A percentile compares a stretch with the other conserved stretches of the same genome.
phyloP scores from a whole-genome alignment of 2,329 filamentous ascomycete species.

The Seiridium cupressi region DNA sequence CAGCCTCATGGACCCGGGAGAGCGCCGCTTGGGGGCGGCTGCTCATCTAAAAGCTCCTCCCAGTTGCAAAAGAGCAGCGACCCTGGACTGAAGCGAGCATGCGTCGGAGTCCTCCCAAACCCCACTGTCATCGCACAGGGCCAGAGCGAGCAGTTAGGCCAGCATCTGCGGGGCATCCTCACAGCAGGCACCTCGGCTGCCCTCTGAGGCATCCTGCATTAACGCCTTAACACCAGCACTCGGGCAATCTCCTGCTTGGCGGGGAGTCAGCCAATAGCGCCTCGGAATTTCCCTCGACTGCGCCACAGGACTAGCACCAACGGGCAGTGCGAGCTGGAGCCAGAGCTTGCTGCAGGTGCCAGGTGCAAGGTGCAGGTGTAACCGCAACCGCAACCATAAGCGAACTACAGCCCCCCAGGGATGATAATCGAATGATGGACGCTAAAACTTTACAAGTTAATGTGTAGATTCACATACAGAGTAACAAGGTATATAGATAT shows the following conservation, averaged over 20 bases:
- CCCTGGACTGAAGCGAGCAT: background rate
- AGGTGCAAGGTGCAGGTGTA: background rate
- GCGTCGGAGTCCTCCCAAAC: conserved; percentile 7
- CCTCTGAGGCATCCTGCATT: background rate
- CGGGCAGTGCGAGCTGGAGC: background rate
- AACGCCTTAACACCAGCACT: background rate
- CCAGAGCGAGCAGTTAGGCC: background rate
- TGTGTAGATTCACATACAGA: too few relatives aligned
- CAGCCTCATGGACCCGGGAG: conserved; percentile 3
- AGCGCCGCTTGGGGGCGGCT: background rate
- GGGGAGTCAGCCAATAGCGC: background rate
- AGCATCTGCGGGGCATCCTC: background rate
- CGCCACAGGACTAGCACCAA: background rate
- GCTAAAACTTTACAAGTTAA: too few relatives aligned
- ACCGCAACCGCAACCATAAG: background rate
- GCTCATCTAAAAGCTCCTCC: background rate
- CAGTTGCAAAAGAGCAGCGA: too few relatives aligned
- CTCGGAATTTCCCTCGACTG: background rate
- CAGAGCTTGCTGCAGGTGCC: background rate
- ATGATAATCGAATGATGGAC: too few relatives aligned
- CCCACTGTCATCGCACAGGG: background rate
- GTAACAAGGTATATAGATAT: too few relatives aligned
- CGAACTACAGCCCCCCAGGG: too few relatives aligned
- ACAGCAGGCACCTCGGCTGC: background rate
- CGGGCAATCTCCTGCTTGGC: background rate